These are phyloP conservation scores for Boechera stricta DNA, from an alignment of 345 rosid species.

Conservation along the genomic window DNA sequence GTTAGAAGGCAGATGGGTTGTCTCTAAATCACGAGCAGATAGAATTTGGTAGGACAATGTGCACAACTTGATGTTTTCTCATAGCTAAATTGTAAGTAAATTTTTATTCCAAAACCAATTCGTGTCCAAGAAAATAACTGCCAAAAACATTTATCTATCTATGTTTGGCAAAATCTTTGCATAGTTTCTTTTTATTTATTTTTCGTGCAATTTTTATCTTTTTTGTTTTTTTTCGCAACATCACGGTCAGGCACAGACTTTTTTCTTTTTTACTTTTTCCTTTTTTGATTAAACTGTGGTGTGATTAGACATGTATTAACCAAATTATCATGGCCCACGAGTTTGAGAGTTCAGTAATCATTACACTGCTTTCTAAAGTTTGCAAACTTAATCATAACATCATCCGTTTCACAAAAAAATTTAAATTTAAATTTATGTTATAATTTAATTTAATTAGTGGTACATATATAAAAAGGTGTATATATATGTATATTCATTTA, in stretches of 20 bases:
- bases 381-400: too few relatives aligned
- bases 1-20: not conserved
- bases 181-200: not conserved
- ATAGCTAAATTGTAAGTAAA: not conserved
- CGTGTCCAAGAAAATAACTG: not conserved
- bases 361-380: not conserved
- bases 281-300: not conserved
- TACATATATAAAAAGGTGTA: not conserved
- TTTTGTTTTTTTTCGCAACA: too few relatives aligned
- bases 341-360: not conserved
- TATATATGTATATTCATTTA: too few relatives aligned
- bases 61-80: conserved; percentile 4
- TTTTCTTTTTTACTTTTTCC: too few relatives aligned
- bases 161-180: not conserved
- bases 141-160: not conserved
- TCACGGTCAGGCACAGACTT: not conserved
- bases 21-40: not conserved
- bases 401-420: too few relatives aligned
- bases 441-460: not conserved
- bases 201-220: not conserved
- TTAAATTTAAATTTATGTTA: too few relatives aligned
- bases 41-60: conserved; percentile 9
- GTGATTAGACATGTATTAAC: not conserved
- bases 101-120: not conserved
- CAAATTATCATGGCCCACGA: not conserved